Evolutionary conservation across 2,329 filamentous ascomycete species (phyloP), one percentile per base, ranked within the genome.

Genomic region (Periconia macrospinosa): DNA sequence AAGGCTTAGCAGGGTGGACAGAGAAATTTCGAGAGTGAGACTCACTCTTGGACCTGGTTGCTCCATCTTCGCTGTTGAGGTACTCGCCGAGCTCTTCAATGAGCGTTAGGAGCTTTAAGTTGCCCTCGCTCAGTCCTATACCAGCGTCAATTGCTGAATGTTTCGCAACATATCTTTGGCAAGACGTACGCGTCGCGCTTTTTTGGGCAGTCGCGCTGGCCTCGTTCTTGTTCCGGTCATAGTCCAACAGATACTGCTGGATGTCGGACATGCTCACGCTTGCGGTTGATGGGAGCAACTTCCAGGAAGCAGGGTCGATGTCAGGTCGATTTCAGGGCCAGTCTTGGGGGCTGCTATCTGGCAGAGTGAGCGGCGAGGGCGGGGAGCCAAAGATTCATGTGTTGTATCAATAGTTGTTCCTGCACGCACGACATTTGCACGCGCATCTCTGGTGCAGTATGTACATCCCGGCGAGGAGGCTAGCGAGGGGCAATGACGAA

Each of bases 61-160:
- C 77, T 19, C 78, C 77, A 73, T 88, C 84, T 63, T 87, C 84
- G 68, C 86, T 83, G 60, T 87, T 88, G 65, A 89, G 81, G 61
- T 87, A 88, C 68, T 87, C 84, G 18, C 84, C 83, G 30, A 88
- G 76, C 43, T 83, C 84, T 65, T 86, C 83, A 50, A 89, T 82
- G 47, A 88, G 73, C 50, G 82, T 80, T 52, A 88, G 78, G 33
- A 89, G 76, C 61, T 83, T 86, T 49, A 83, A 76, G 61, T 86
- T 77, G 59, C 83, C 85, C 62, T 72, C 77, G 66, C 86, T 81
- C 55, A 89, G 76, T 69, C 81, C 83, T 86, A 55, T 40, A 47
- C 30, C 37, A 46, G 15, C 30, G 59, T 69, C 59, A 65, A 42
- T 53, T 50, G 58, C 50, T 30, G 49, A 18, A 35, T 54, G 40